A percentile compares a stretch with the other conserved stretches of the same genome.
Evolutionary conservation across 352 stramenopile species (phyloP).

Genomic region (Phytophthora constricta): DNA sequence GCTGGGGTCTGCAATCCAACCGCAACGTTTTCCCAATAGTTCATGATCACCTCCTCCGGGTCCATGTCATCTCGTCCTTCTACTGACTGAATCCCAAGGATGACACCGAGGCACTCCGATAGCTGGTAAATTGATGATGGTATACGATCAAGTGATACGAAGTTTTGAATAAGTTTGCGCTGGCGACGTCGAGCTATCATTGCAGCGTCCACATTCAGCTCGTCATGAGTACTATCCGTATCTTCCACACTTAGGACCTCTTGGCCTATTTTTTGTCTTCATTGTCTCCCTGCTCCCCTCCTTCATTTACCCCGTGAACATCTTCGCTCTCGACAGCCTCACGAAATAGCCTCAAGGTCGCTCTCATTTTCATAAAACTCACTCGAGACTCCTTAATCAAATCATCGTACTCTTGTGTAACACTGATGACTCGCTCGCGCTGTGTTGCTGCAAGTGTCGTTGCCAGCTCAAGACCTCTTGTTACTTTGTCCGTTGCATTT

Average conservation of each 20-base stretch:
- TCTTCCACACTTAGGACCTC: background rate
- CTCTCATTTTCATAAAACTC: conserved; percentile 37
- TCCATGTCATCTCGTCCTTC: conserved; percentile 70
- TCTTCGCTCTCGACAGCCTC: conserved; percentile 37
- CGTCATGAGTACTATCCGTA: background rate
- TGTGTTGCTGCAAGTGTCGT: conserved; percentile 43
- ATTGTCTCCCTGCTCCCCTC: background rate
- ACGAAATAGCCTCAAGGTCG: conserved; percentile 35
- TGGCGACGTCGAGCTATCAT: conserved; percentile 1
- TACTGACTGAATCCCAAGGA: conserved; percentile 68
- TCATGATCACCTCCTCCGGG: conserved; percentile 74
- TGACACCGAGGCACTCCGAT: conserved; percentile 69
- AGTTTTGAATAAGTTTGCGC: conserved; percentile 40
- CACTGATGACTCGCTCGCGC: conserved; percentile 39
- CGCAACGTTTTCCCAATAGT: conserved; percentile 69
- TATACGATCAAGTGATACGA: conserved; percentile 43
- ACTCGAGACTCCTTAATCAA: conserved; percentile 46
- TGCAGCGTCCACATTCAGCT: background rate
- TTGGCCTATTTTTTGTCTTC: background rate
- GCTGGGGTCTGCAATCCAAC: conserved; percentile 33
- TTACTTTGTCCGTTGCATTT: conserved; percentile 54
- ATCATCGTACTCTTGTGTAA: conserved; percentile 63
- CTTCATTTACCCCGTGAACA: conserved; percentile 1
- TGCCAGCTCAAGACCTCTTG: conserved; percentile 54
- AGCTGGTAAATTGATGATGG: conserved; percentile 68